phyloP scores from a whole-genome alignment of 441 rosid species.

The Syzygium syzygioides region DNA sequence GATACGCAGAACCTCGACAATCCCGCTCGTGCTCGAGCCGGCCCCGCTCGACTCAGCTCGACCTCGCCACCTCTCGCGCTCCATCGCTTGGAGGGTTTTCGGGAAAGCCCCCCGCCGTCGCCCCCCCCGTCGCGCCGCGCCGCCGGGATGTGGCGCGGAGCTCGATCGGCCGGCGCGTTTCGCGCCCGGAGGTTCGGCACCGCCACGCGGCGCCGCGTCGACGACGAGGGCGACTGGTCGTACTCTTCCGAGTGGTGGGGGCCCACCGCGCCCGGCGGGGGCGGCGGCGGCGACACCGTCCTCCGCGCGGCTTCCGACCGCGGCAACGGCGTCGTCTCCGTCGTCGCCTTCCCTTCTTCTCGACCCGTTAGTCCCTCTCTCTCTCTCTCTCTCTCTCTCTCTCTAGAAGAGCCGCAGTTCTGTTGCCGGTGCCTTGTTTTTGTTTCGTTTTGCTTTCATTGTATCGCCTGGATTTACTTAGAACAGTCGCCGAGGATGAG shows the following conservation, averaged over 20 bases:
- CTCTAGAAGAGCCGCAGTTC: background rate
- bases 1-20: fast-evolving
- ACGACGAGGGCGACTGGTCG: constrained; percentile 88
- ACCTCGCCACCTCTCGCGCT: too few relatives aligned
- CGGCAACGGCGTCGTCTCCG: constrained; percentile 85
- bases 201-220: constrained; percentile 16
- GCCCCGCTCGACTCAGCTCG: background rate
- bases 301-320: constrained; percentile 42
- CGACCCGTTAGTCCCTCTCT: constrained; percentile 52
- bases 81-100: background rate
- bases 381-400: background rate
- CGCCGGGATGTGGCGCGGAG: constrained; percentile 27
- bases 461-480: background rate
- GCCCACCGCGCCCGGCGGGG: constrained; percentile 5
- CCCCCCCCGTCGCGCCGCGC: fast-evolving
- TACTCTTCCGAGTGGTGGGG: constrained; percentile 93
- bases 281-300: constrained; percentile 20
- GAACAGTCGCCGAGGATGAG: background rate
- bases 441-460: background rate
- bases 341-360: constrained; percentile 65
- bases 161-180: constrained; percentile 13
- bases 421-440: background rate
- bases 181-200: constrained; percentile 35
- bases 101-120: background rate
- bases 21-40: background rate